Base-by-base conservation (phyloP, 1,284 basidiomycete species). In the Xerocomus cyaneibrunnescens region DNA sequence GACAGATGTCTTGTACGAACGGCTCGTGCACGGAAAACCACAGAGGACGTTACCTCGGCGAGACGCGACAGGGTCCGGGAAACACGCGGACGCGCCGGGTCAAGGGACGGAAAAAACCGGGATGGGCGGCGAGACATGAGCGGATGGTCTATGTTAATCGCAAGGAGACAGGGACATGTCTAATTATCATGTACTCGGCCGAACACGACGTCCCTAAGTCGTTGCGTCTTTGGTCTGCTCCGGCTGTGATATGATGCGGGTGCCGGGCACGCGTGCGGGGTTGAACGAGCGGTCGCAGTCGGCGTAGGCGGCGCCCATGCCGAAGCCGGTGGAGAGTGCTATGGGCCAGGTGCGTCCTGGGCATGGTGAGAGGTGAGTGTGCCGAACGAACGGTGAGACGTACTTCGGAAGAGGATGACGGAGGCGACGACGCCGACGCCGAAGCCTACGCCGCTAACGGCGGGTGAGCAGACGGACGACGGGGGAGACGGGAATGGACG, bases 281-380 rank as follows among this genome's bases (percentile, higher is more conserved):
- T 96, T 96, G 82, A 98, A 96, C 21, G 91, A 90, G 59, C 92
- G 87, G 77, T 98, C 94, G 76, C 94, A 98, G 81, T 98, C 92
- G 27, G 92, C 92, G 72, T 95, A 96, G 41, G 92, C 92, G 51
- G 87, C 85, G 55, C 92, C 92, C 42, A 85, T 78, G 41, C 91
- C 94, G 68, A 92, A 97, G 56, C 96, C 95, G 19, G 94, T 94
- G 7, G 91, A 83, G 52, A 98, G 84, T 55, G 93, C 89, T 57
- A 98, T 89, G 22, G 96, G 96, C 92, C 94, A 98, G 66, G 90
- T 91, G 60, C 95, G 92, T 77, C 96, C 95, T 98, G 39, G 47
- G 16, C 36, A 51, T 48, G 42, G 45, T 52, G 31, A 57, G 54
- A 55, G 48, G 28, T 27, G 54, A n/a, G 35, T 12, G 46, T 12